Conservation (phyloP, 108 stramenopile species). For the Nannochloropsis salina region DNA sequence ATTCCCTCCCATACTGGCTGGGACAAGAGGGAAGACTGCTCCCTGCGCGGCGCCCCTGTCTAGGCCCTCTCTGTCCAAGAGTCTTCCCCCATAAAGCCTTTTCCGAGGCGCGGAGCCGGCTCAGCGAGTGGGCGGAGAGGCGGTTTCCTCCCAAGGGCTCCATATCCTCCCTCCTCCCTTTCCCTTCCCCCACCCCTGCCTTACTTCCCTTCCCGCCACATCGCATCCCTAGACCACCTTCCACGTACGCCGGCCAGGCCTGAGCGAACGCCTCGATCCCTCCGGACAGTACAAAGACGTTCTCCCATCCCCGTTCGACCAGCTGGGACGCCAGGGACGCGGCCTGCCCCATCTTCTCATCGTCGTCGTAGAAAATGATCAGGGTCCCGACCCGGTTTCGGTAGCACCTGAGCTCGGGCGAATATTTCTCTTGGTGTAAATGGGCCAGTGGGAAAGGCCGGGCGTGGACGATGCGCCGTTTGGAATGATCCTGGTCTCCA, state of each 20-base stretch:
- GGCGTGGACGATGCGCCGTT: not conserved
- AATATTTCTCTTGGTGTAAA: constrained; percentile 47
- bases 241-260: constrained; percentile 36
- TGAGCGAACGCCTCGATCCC: constrained; percentile 38
- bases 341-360: constrained; percentile 28
- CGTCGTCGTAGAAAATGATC: constrained; percentile 48
- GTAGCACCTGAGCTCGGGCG: constrained; percentile 46
- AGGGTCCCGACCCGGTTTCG: constrained; percentile 45
- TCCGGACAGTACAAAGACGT: constrained; percentile 46
- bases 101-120: no score
- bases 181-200: not conserved
- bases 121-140: no score
- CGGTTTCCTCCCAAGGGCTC: not conserved
- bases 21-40: no score
- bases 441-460: not conserved
- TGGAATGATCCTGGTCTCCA: not conserved
- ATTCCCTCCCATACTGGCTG: no score
- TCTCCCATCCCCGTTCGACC: constrained; percentile 48
- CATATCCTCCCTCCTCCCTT: not conserved
- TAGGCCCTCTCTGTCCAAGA: no score
- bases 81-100: no score
- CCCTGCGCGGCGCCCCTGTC: no score
- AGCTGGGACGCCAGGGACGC: constrained; percentile 37
- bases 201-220: not conserved
- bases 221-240: constrained; percentile 21